A percentile compares a stretch with the other conserved stretches of the same genome.
phyloP scores from a whole-genome alignment of 2,329 filamentous ascomycete species.

The Triangularia setosa region DNA sequence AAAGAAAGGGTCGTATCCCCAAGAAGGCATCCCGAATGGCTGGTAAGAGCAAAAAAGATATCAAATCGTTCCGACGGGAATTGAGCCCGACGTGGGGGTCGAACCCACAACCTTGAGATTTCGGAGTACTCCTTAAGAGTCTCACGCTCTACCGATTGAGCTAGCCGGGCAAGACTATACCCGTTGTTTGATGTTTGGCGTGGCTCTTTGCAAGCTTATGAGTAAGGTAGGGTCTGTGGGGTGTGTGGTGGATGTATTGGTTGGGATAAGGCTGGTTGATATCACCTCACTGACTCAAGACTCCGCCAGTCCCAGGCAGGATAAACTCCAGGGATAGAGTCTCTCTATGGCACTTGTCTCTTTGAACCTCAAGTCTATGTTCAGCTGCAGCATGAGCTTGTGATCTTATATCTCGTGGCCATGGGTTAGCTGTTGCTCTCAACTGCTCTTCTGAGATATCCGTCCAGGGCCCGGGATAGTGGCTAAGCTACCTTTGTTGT shows the following conservation, averaged over 20 bases:
- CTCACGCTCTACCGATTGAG: constrained; percentile 69
- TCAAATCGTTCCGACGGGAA: not conserved
- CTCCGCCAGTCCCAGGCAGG: not conserved
- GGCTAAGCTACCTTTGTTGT: no score
- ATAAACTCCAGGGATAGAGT: not conserved
- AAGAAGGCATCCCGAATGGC: not conserved
- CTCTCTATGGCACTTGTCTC: no score
- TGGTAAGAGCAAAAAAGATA: not conserved
- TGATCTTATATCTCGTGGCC: not conserved
- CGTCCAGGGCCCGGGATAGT: no score
- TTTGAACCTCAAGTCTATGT: not conserved
- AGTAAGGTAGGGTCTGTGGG: not conserved
- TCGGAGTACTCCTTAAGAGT: constrained; percentile 47
- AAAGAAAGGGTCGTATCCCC: not conserved
- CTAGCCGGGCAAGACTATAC: constrained; percentile 45
- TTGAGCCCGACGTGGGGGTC: constrained; percentile 1
- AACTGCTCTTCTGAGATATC: no score
- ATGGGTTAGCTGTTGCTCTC: no score
- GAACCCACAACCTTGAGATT: constrained; percentile 2
- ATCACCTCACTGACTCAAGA: not conserved
- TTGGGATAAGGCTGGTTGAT: not conserved
- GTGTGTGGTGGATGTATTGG: not conserved
- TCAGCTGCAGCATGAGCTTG: not conserved
- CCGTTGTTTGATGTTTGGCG: not conserved
- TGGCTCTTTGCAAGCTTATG: not conserved